Evolutionary conservation across 2,329 filamentous ascomycete genomes (phyloP), one percentile per base, ranked within the genome.

Genomic region (Calonectria pauciramosa): DNA sequence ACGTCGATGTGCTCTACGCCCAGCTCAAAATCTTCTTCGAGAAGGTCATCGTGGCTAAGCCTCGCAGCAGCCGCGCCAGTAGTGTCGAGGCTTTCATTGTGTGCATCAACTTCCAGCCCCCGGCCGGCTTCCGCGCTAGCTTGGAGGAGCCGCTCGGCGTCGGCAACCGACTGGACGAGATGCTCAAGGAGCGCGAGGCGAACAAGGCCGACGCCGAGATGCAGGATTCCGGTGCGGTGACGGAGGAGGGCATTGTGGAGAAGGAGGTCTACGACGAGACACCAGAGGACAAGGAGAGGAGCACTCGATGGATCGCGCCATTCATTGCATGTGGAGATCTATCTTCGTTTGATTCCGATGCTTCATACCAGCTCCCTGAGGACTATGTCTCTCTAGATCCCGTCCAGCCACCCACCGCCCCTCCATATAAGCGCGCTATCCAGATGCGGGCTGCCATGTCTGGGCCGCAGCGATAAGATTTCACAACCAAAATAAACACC

Each of bases 291-390:
- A 80, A 75, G 51, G 78, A 80, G 64, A 76, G 73, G 78, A 85
- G 66, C 89, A 92, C 74, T 85, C 88, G 94, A 66, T 99, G 96
- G 96, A 96, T 99, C 79, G 96, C 96, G 4, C 96, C 96, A 0
- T 99, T 99, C 83, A 91, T 99, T 81, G 96, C 97, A n/a, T 99
- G 97, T 84, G 97, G 97, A 59, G 97, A 99, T 85, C 89, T 99
- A 68, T 97, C 96, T 30, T 93, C 95, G 14, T 99, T 96, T 87
- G 97, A 99, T 87, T 96, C 96, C 0, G 97, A 99, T 88, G 96
- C 97, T 5, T 97, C 96, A 6, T 98, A 99, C 85, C 91, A 94
- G 78, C 88, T 99, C 23, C 96, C 97, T 0, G 94, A 96, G 74
- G 94, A 96, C 78, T 92, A 97, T 82, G 91, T 97, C 68, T 96